Percentiles rank a stretch among this genome's conserved stretches.
Evolutionary conservation across 345 rosid genomes (phyloP).

Genomic region (Mangifera indica): DNA sequence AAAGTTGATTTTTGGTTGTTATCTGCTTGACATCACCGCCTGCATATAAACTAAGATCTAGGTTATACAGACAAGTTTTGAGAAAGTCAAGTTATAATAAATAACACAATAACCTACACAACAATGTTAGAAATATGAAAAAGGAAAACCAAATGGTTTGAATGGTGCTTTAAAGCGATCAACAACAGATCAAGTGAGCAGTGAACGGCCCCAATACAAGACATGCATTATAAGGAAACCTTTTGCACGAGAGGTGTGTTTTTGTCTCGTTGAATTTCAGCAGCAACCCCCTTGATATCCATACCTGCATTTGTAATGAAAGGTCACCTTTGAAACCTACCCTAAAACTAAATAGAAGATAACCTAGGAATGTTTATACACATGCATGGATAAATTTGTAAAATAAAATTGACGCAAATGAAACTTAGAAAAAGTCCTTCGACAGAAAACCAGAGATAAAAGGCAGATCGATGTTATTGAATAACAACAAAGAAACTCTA

Average conservation of each 20-base stretch:
- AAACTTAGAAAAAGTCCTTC: not conserved
- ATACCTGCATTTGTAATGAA: conserved; percentile 63
- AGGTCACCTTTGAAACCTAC: conserved; percentile 38
- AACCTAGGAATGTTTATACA: conserved; percentile 2
- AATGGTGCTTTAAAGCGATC: not conserved
- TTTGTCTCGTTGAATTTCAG: conserved; percentile 69
- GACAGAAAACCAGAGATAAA: not conserved
- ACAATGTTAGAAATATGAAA: conserved; percentile 5
- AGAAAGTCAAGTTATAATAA: not conserved
- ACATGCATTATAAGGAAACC: conserved; percentile 46
- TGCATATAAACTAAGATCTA: conserved; percentile 61
- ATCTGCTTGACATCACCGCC: conserved; percentile 95
- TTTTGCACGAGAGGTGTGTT: conserved; percentile 73
- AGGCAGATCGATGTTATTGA: too few species aligned
- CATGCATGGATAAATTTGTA: not conserved
- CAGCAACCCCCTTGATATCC: conserved; percentile 90
- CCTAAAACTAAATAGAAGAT: conserved; percentile 23
- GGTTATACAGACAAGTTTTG: conserved; percentile 19
- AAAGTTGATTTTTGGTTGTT: conserved; percentile 53
- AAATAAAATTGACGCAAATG: not conserved
- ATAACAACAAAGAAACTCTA: not conserved
- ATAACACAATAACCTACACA: not conserved
- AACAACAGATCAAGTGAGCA: conserved; percentile 10
- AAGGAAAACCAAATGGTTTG: not conserved
- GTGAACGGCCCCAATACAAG: conserved; percentile 14